Base-by-base conservation (phyloP, 2,329 filamentous ascomycete genomes). In the Incumbomyces delicatus region DNA sequence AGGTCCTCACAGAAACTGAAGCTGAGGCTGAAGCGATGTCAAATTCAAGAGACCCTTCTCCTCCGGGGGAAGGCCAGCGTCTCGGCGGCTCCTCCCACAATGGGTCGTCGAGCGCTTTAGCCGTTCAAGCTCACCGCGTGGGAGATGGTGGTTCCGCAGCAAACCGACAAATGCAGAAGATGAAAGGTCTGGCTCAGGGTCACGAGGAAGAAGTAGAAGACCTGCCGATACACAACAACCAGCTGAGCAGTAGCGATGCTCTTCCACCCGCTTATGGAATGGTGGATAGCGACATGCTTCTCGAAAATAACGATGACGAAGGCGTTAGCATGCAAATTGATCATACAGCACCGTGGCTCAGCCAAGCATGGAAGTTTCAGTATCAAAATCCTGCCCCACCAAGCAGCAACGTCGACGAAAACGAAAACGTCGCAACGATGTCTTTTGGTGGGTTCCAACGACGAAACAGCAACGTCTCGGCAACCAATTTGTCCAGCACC, bases 91-190 rank as follows among this genome's bases (percentile, higher is more conserved):
- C 79, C 79, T 90, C 82, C 81, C 83, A 73, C 75, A 81, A 72
- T 90, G 87, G 86, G 78, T 90, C 81, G 83, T 86, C 85, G 86
- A 87, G 83, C 84, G 83, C 78, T 78, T 86, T 73, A 86, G 81
- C 73, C 77, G 84, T 67, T 87, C 83, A 74, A 81, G 78, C 67
- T 84, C 81, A 66, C 79, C 81, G 62, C 74, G 74, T 63, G 69
- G 76, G 65, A 75, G 75, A 67, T 73, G 75, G 62, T 80, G 76
- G 77, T 75, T 75, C 68, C 66, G 52, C 51, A 71, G 61, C 61
- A 60, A 55, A 60, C 61, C 58, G 63, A 60, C 56, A 52, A 62
- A 53, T 58, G 33, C 42, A 41, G 52, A 56, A 41, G 54, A 58
- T 32, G 57, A 57, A 35, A 57, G 61, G 14, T 63, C 65, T 20